phyloP scores from a whole-genome alignment of 805 yeast species.

The Zygotorulaspora chibaensis region DNA sequence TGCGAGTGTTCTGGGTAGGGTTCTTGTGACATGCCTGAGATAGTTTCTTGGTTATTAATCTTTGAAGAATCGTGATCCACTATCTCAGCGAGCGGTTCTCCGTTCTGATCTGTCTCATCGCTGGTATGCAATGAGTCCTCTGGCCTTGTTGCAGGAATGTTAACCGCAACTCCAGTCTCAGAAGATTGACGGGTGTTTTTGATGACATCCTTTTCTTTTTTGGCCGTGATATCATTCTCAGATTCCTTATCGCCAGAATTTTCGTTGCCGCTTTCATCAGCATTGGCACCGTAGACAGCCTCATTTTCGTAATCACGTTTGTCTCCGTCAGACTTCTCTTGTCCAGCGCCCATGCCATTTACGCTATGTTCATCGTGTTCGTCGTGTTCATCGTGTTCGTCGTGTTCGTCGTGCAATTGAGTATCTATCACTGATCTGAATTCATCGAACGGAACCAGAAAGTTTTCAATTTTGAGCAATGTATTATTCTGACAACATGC shows the following conservation, averaged over 20 bases:
- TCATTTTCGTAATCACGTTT: slow-evolving; percentile 1
- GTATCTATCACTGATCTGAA: slow-evolving; percentile 25
- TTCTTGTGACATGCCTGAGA: neutral
- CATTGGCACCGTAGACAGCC: neutral
- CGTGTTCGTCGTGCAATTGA: slow-evolving; percentile 18
- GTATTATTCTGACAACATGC: slow-evolving; percentile 25
- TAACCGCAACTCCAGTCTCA: slow-evolving; percentile 3
- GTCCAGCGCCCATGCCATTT: neutral
- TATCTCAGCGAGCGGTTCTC: slow-evolving; percentile 10
- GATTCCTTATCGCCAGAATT: neutral
- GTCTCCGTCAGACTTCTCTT: neutral
- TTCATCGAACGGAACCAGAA: slow-evolving; percentile 31
- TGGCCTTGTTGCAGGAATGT: neutral
- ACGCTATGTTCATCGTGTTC: neutral
- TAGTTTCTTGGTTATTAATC: slow-evolving; percentile 2
- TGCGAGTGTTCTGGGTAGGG: neutral
- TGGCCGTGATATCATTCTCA: neutral
- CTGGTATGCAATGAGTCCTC: neutral
- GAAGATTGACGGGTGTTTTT: neutral
- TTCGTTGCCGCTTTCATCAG: neutral
- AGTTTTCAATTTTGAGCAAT: slow-evolving; percentile 21
- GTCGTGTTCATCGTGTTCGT: slow-evolving; percentile 1
- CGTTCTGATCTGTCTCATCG: slow-evolving; percentile 3
- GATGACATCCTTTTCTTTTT: slow-evolving; percentile 1
- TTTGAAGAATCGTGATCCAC: slow-evolving; percentile 8